Conservation (phyloP, 148 eudicot genomes). For the Camellia lanceoleosa region DNA sequence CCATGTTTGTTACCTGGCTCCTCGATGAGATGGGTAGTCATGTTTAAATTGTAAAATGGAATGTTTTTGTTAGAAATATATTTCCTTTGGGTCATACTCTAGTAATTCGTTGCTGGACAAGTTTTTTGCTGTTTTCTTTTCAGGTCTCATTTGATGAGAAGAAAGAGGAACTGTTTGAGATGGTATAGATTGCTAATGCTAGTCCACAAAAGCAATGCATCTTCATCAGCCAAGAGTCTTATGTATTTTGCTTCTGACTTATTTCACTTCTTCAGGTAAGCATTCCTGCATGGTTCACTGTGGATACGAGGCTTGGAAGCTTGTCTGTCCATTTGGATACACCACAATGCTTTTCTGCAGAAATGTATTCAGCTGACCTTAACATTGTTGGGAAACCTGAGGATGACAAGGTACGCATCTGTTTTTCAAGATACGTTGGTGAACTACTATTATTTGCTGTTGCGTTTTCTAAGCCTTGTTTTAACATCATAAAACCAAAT, state of each 20-base stretch:
- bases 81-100: not conserved
- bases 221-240: not conserved
- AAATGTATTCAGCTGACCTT: constrained; percentile 96
- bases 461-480: not conserved
- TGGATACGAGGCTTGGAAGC: constrained; percentile 92
- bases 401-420: constrained; percentile 77
- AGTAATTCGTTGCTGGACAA: constrained; percentile 1
- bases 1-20: not conserved
- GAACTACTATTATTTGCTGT: not conserved
- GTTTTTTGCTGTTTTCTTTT: constrained; percentile 16
- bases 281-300: constrained; percentile 93
- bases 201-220: not conserved
- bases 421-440: not conserved
- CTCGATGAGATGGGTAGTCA: not conserved
- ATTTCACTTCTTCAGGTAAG: constrained; percentile 56
- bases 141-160: constrained; percentile 89
- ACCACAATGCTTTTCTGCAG: constrained; percentile 98
- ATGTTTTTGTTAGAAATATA: not conserved
- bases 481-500: not conserved
- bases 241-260: constrained; percentile 14
- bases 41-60: not conserved
- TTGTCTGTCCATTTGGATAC: constrained; percentile 91
- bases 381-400: constrained; percentile 79
- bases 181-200: constrained; percentile 44
- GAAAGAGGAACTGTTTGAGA: constrained; percentile 88